Evolutionary conservation across 139 green algal species (phyloP).

Genomic region (Coelastrella sp.): DNA sequence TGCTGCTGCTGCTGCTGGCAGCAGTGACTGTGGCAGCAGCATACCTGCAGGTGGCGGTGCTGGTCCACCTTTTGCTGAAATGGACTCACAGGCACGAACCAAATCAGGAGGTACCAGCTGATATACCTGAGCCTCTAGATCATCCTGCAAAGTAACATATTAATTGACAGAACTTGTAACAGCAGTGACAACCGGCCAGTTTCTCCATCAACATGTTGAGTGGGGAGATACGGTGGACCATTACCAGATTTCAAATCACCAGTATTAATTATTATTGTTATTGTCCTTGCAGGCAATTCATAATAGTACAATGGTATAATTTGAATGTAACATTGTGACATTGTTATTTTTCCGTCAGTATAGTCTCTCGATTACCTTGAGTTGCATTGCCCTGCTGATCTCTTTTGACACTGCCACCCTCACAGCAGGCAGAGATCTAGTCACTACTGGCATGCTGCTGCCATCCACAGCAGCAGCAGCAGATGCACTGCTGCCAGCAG

Average conservation of each 20-base stretch:
- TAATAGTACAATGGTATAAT: neutral
- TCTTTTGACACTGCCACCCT: neutral
- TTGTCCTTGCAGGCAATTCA: neutral
- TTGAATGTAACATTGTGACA: neutral
- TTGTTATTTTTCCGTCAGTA: neutral
- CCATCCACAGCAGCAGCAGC: neutral
- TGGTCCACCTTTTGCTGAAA: constrained; percentile 60
- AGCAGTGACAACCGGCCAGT: neutral
- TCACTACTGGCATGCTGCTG: constrained; percentile 10
- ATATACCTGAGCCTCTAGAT: constrained; percentile 8
- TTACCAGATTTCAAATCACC: no score
- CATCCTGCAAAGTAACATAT: neutral
- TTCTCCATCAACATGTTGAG: no score
- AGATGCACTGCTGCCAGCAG: neutral
- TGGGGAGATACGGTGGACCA: no score
- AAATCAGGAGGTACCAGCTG: constrained; percentile 58
- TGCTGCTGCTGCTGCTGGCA: neutral
- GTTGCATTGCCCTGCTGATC: constrained; percentile 40
- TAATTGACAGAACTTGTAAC: neutral
- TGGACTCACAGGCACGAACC: constrained; percentile 59
- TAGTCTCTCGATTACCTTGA: neutral
- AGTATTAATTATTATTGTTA: no score
- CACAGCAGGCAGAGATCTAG: constrained; percentile 5
- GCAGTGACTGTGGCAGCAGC: constrained; percentile 33
- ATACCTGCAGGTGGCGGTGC: constrained; percentile 53